Conservation (phyloP, 163 green algal genomes). For the Coccomyxa subellipsoidea region DNA sequence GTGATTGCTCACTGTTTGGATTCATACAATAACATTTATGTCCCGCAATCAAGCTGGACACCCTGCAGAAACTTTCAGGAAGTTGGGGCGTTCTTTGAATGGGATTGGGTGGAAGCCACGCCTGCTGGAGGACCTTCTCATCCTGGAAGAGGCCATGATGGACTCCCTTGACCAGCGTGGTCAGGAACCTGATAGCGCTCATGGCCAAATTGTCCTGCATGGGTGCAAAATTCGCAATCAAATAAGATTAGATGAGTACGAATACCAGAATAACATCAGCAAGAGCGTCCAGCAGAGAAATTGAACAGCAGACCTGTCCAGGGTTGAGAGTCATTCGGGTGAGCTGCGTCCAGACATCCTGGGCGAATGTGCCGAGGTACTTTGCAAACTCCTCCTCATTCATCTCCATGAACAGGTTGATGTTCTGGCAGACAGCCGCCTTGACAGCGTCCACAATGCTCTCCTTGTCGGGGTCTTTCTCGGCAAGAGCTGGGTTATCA, state of each 20-base stretch:
- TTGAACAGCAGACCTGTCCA: constrained; percentile 58
- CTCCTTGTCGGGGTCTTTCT: constrained; percentile 60
- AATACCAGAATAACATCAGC: no score
- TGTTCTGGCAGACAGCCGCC: constrained; percentile 75
- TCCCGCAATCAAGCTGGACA: no score
- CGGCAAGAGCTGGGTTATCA: constrained; percentile 49
- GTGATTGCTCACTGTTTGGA: no score
- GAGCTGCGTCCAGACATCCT: constrained; percentile 91
- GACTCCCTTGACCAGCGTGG: constrained; percentile 81
- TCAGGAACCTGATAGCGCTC: constrained; percentile 91
- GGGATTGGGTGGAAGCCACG: background rate
- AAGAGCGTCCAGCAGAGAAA: no score
- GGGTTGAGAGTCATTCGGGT: constrained; percentile 60
- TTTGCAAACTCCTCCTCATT: constrained; percentile 96
- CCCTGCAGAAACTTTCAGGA: no score
- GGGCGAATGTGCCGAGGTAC: constrained; percentile 86
- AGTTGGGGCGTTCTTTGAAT: background rate
- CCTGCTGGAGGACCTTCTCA: constrained; percentile 37
- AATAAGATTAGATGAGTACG: background rate
- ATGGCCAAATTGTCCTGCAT: constrained; percentile 88
- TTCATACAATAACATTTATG: no score
- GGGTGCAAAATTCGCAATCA: background rate
- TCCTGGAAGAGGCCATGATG: constrained; percentile 81
- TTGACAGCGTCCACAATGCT: constrained; percentile 71
- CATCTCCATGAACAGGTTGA: constrained; percentile 92